Base-by-base conservation (phyloP, 2,329 filamentous ascomycete genomes). In the Bipolaris oryzae region DNA sequence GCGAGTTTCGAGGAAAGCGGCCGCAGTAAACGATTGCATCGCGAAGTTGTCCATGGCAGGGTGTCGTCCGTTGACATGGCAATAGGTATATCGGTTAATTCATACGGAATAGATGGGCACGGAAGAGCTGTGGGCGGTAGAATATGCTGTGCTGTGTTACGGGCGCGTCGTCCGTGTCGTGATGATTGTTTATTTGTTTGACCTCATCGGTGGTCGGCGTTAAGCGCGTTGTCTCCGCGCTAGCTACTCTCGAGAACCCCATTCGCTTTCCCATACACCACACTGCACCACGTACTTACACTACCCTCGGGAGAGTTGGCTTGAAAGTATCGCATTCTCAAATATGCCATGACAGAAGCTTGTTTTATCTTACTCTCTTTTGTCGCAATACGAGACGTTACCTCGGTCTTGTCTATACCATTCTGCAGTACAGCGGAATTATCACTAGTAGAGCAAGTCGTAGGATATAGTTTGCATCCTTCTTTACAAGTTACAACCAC, bases 1-100 rank as follows among this genome's bases (percentile, higher is more conserved):
- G 69, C 64, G 44, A 80, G 72, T 58, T 77, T 75, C 13, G 75
- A 77, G 15, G 75, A 74, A 11, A 80, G 71, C 13, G 77, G 77
- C 39, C 78, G 72, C 0, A 80, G 70, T 4, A 80, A 67, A 48
- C 78, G 74, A 55, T 78, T 78, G 63, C 78, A 80, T 38, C 77
- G 75, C 43, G 75, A 71, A 15, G 77, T 75, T 7, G 76, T 80
- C 77, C 77, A 80, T 44, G 76, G 72, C 20, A 75, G 58, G 31
- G 67, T 65, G 57, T 72, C 72, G 57, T 70, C 70, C 20, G 60
- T 58, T 55, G 70, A 61, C 72, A 74, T 74, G 45, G 52, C 25
- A 53, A 47, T 70, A 68, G 49, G 21, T 69, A 64, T 68, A 42
- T 56, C 49, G 35, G 13, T 39, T 37, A 58, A 64, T 61, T 23